Evolutionary conservation across 495 filamentous ascomycete species (phyloP).

Genomic region (Amphirosellinia nigrospora): DNA sequence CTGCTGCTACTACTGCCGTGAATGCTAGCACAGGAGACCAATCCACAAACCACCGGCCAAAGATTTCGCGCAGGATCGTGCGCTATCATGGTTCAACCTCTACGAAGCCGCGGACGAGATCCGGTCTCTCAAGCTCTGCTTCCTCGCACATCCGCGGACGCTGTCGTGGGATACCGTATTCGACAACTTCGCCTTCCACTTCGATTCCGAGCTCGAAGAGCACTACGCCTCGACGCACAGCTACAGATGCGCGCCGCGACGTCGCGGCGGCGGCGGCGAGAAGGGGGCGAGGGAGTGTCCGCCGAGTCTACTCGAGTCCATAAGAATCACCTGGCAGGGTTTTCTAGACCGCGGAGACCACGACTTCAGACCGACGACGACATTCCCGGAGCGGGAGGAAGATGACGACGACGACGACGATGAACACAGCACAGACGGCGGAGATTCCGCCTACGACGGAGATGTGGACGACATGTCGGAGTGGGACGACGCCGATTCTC

Average conservation of each 20-base stretch:
- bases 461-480: constrained; percentile 20
- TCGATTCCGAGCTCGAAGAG: constrained; percentile 29
- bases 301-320: constrained; percentile 21
- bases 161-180: constrained; percentile 23
- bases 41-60: not conserved
- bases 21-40: not conserved
- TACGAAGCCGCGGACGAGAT: constrained; percentile 26
- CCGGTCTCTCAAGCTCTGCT: constrained; percentile 18
- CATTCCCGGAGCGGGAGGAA: not conserved
- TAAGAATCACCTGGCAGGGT: constrained; percentile 27
- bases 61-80: constrained; percentile 19
- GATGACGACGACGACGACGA: not conserved
- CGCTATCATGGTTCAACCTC: constrained; percentile 28
- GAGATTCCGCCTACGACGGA: not conserved
- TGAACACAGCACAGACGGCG: not conserved
- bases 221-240: not conserved
- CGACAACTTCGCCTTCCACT: constrained; percentile 24
- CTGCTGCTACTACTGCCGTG: not conserved
- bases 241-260: not conserved
- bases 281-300: not conserved
- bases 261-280: no score
- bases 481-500: constrained; percentile 26
- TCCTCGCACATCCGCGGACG: constrained; percentile 27
- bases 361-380: not conserved
- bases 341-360: constrained; percentile 24